Base-by-base conservation (phyloP, 495 filamentous ascomycete genomes). In the Chlorociboria aeruginascens region DNA sequence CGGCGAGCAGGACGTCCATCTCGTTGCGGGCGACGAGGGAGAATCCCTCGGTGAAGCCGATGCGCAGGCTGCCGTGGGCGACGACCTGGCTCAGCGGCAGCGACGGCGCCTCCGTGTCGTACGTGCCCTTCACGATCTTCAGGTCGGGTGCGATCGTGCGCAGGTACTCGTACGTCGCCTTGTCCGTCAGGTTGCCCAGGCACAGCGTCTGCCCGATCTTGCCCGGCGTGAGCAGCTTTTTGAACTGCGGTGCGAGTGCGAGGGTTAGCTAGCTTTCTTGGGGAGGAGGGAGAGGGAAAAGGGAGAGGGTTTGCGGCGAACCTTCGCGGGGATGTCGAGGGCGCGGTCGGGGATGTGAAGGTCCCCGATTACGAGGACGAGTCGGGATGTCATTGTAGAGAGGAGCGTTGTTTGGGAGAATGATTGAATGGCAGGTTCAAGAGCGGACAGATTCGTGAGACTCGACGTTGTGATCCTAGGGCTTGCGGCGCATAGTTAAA, bases 171-270 rank as follows among this genome's bases (percentile, higher is more conserved):
- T 89, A 95, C 40, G 89, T 95, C 51, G 85, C 77, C 62, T 87
- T 86, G 68, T 93, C 86, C 54, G 92, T 99, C 34, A 97, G 77
- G 69, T 99, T 99, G 48, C 92, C 92, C 8, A 99, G 80, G 66
- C 92, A 97, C 51, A 99, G 79, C 40, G 89, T 97, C 65, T 99
- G 92, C 51, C 84, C 85, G 60, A 99, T 99, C 70, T 97, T 97
- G 58, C 93, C 93, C 8, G 93, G 92, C 10, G 89, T 85, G 55
- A 99, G 81, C 64, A 99, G 92, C 63, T 96, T 97, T 61, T 87
- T 88, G 78, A 99, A 99, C 89, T 97, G 65, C n/a, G n/a, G n/a
- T n/a, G n/a, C n/a, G n/a, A n/a, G n/a, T n/a, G n/a, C n/a, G n/a
- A n/a, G n/a, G n/a, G n/a, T n/a, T n/a, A n/a, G n/a, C n/a, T n/a